phyloP scores from a whole-genome alignment of 129 eudicot species.

The Saussurea involucrata region DNA sequence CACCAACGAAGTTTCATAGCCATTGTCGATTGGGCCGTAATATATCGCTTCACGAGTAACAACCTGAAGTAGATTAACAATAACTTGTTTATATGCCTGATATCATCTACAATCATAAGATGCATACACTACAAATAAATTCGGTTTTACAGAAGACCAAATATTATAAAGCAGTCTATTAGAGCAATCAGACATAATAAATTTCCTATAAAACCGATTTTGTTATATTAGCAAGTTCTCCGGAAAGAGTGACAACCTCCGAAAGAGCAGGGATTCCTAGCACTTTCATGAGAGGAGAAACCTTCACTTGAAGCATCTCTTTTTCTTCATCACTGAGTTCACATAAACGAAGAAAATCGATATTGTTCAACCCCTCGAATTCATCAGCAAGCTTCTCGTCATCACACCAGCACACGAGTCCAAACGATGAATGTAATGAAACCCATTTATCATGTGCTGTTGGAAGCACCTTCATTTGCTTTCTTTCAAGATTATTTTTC shows the following conservation, averaged over 20 bases:
- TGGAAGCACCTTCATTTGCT: slow-evolving; percentile 68
- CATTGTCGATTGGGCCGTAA: slow-evolving; percentile 52
- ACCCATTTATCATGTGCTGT: slow-evolving; percentile 82
- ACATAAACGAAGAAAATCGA: slow-evolving; percentile 64
- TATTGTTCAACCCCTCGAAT: slow-evolving; percentile 45
- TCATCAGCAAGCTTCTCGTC: slow-evolving; percentile 65
- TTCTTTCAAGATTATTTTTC: slow-evolving; percentile 48
- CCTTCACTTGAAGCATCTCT: slow-evolving; percentile 35
- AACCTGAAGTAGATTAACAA: slow-evolving; percentile 43
- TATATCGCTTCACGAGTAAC: slow-evolving; percentile 72
- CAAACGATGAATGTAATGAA: slow-evolving; percentile 72
- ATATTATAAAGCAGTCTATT: neutral
- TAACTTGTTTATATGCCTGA: neutral
- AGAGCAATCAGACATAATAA: neutral
- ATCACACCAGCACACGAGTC: slow-evolving; percentile 81
- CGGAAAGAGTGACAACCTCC: slow-evolving; percentile 42
- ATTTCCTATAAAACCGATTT: neutral
- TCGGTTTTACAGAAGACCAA: too few species aligned
- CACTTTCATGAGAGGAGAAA: slow-evolving; percentile 46
- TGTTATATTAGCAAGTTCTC: neutral
- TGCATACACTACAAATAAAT: neutral
- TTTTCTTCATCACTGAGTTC: slow-evolving; percentile 53
- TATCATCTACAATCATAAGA: neutral
- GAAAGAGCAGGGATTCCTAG: slow-evolving; percentile 76
- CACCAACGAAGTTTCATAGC: slow-evolving; percentile 45